Percentiles rank a stretch among this genome's conserved stretches.
Evolutionary conservation across 768 basidiomycete genomes (phyloP).

Genomic region (Cytidiella melzeri): DNA sequence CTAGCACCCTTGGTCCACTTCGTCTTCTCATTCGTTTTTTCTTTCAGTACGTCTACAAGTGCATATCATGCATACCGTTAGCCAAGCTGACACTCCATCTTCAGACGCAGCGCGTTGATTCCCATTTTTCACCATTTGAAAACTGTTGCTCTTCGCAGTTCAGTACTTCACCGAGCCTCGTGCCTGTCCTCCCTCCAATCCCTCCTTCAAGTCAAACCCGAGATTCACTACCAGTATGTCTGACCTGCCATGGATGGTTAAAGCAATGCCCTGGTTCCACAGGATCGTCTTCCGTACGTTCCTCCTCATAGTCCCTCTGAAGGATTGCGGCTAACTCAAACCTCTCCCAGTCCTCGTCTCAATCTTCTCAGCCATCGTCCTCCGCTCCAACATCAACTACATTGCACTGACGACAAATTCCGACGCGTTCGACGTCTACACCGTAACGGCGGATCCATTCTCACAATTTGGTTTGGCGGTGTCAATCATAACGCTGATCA

Average conservation of each 20-base stretch:
- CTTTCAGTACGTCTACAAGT: too few relatives aligned
- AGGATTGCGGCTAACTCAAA: too few relatives aligned
- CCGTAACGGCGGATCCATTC: constrained; percentile 11
- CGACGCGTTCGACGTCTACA: constrained; percentile 1
- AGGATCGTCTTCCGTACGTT: neutral
- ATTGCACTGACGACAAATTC: constrained; percentile 6
- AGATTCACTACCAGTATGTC: neutral
- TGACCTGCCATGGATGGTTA: neutral
- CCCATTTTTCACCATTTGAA: too few relatives aligned
- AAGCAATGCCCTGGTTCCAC: neutral
- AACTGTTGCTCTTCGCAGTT: too few relatives aligned
- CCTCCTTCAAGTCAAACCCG: neutral
- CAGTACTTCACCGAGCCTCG: too few relatives aligned
- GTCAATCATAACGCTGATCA: constrained; percentile 15
- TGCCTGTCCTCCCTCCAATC: neutral
- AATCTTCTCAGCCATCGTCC: constrained; percentile 6
- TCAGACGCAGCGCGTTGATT: too few relatives aligned
- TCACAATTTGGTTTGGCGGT: constrained; percentile 17
- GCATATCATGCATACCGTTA: too few relatives aligned
- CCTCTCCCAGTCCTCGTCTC: neutral
- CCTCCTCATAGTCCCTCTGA: neutral
- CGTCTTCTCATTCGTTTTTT: too few relatives aligned
- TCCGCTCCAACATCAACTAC: constrained; percentile 9
- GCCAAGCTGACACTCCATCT: too few relatives aligned
- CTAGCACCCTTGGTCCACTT: too few relatives aligned